Evolutionary conservation across 2,329 filamentous ascomycete genomes (phyloP), one percentile per base, ranked within the genome.

Genomic region (Thermochaetoides dissita): DNA sequence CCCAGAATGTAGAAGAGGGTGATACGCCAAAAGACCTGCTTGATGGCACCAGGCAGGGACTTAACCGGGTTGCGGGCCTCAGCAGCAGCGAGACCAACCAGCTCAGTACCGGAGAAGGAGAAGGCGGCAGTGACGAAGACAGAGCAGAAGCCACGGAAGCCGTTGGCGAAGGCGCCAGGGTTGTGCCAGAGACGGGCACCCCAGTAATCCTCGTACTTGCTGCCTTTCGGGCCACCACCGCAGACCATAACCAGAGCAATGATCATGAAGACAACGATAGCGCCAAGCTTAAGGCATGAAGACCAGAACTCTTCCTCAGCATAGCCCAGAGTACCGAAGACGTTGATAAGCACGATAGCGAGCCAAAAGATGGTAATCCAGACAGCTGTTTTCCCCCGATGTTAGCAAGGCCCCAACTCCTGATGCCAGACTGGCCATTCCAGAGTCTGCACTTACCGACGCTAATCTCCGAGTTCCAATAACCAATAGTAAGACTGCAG

Each of bases 1-100:
- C 66, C 66, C 0, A 71, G 49, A 34, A 71, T 56, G 49, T 70
- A 71, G 53, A 71, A 71, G 35, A 69, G 56, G n/a, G 64, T 66
- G 49, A 70, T 67, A 55, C 67, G 65, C 67, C 66, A 69, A 51
- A 69, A 70, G 30, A 70, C 81, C 60, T 89, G 84, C 65, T 87
- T 89, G 54, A 87, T 76, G 2, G 85, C 84, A 17, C 76, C 79
- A 0, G 85, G 85, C 0, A 93, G 69, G 0, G 79, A 74, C 57
- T 83, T 77, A 48, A 75, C 70, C 1, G 80, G 80, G 53, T 83
- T 81, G 4, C 57, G 61, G 0, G 78, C 74, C 60, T 84, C 80
- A 9, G 79, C 80, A 4, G 80, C 80, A 6, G 79, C 78, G 7
- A 84, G 69, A 54, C 79, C 80, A 37, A 83, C 78, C 6, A 81